A percentile compares a stretch with the other conserved stretches of the same genome.
These are phyloP conservation scores for Talaromyces wortmannii DNA, from an alignment of 495 filamentous ascomycete genomes.

Conservation along the genomic window DNA sequence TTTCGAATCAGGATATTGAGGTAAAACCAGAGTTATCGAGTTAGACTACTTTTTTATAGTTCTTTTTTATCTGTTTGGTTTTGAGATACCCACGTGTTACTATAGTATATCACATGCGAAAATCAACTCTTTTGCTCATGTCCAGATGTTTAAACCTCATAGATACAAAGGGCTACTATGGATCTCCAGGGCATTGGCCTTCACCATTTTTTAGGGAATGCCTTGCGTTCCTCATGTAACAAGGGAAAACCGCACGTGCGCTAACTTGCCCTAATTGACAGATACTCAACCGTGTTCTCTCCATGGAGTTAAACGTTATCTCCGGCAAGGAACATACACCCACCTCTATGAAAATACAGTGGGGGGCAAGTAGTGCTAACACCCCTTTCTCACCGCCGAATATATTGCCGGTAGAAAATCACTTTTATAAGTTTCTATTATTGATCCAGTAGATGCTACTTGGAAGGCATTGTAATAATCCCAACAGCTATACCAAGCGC, in stretches of 20 bases:
- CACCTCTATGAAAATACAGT: no score
- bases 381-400: no score
- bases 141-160: no score
- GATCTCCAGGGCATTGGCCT: no score
- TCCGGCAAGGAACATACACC: no score
- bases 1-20: constrained; percentile 7
- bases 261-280: background rate
- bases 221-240: background rate
- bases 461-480: no score
- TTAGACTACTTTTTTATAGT: background rate
- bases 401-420: no score
- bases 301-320: background rate
- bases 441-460: no score
- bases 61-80: background rate
- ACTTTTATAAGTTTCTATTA: no score
- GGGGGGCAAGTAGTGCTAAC: no score
- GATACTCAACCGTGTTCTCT: background rate
- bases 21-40: background rate
- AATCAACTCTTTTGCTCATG: background rate
- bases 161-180: no score
- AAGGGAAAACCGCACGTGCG: background rate
- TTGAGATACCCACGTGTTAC: background rate
- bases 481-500: no score
- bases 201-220: background rate
- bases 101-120: background rate